A percentile compares a stretch with the other conserved stretches of the same genome.
Conservation (phyloP, 176 grass and related monocot species). For the Rhipidocladum racemiflorum region DNA sequence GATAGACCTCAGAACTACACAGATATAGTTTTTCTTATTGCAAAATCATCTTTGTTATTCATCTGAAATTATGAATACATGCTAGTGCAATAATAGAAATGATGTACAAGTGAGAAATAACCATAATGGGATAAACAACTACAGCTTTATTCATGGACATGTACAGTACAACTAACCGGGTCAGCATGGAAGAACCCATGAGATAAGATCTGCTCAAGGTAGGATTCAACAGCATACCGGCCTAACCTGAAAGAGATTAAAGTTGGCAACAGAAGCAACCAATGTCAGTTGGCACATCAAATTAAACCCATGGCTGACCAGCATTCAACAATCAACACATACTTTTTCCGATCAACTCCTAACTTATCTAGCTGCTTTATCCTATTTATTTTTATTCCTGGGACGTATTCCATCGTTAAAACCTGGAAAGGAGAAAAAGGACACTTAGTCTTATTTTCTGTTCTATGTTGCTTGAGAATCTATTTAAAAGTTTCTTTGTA, state of each 20-base stretch:
- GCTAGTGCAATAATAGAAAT: background rate
- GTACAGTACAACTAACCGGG: constrained; percentile 57
- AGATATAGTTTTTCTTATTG: constrained; percentile 1
- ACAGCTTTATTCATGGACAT: background rate
- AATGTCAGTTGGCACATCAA: constrained; percentile 33
- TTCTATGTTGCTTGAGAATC: constrained; percentile 11
- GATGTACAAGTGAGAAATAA: background rate
- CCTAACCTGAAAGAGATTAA: constrained; percentile 66
- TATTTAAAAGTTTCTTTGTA: constrained; percentile 25
- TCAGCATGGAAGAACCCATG: constrained; percentile 99
- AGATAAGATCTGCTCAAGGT: constrained; percentile 93
- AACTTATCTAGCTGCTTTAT: constrained; percentile 96
- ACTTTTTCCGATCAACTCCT: constrained; percentile 95
- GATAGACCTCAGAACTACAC: constrained; percentile 10
- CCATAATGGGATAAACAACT: constrained; percentile 1
- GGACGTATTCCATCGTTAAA: constrained; percentile 97
- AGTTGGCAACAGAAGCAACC: constrained; percentile 11
- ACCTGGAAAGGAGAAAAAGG: constrained; percentile 50
- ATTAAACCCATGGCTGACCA: background rate
- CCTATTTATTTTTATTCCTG: constrained; percentile 99
- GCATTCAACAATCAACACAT: constrained; percentile 19
- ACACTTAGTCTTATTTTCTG: background rate
- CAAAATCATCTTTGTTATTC: constrained; percentile 12
- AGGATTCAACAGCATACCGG: constrained; percentile 93
- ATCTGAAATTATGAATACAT: background rate